Base-by-base conservation (phyloP, 371 early-diverging fungal genomes). In the Actinomortierella ambigua region DNA sequence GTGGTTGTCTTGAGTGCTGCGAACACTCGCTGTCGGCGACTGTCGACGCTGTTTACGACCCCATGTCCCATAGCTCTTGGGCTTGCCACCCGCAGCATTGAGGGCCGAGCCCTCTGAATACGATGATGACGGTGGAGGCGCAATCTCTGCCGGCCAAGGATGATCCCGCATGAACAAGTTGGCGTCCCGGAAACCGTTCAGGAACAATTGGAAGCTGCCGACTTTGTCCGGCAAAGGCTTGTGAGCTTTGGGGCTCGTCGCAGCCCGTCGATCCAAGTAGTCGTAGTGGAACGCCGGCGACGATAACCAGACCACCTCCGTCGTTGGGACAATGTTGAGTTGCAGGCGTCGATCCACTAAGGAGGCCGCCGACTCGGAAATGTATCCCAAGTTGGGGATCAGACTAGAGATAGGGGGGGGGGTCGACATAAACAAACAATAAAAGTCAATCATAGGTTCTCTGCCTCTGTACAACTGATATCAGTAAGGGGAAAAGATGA, bases 341-440 rank as follows among this genome's bases (percentile, higher is more conserved):
- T 88, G 84, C 15, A 96, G 77, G 20, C 88, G 81, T 7, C 88
- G 80, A 71, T 95, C 95, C 6, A 96, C 76, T 22, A 88, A 81
- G 5, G 89, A 90, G 1, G 97, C 92, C 1, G 88, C 91, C 13
- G 95, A 90, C 73, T 96, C 97, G 1, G 92, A 92, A 1, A 95
- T 68, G 66, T 95, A 96, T 8, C 95, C 96, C 17, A 91, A 73
- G 61, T 95, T 95, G 4, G 95, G 95, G 34, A 95, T 93, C 58
- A 95, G 63, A 63, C 82, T 82, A 42, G 22, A 39, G 24, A 26
- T 24, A 47, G 50, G 41, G 28, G n/a, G n/a, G n/a, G n/a, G n/a
- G n/a, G n/a, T n/a, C n/a, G n/a, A n/a, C n/a, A n/a, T n/a, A n/a
- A 39, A 53, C 39, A 50, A 52, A 23, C 29, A 46, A 39, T 20